phyloP scores from a whole-genome alignment of 1,284 basidiomycete species.

The Hemileia vastatrix region DNA sequence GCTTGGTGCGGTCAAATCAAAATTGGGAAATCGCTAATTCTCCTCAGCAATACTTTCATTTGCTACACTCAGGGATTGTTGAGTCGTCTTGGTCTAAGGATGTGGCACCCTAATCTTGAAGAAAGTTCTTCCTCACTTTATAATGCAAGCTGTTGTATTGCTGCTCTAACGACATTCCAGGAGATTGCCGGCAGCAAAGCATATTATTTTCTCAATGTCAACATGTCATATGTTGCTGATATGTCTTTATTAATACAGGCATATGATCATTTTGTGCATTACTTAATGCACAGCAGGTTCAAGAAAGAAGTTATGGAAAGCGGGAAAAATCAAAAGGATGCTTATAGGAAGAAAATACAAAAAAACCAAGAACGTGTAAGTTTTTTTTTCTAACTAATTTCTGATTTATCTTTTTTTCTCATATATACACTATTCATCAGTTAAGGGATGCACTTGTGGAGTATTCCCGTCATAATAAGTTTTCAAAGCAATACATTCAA shows the following conservation, averaged over 20 bases:
- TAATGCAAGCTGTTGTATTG: neutral
- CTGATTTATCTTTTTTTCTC: neutral
- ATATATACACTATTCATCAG: neutral
- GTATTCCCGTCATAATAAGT: slow-evolving; percentile 6
- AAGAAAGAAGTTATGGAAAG: neutral
- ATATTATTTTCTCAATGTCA: neutral
- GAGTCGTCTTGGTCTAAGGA: neutral
- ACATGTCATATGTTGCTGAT: neutral
- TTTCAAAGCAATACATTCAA: neutral
- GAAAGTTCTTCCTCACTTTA: neutral
- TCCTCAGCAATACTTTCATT: neutral
- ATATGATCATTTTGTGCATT: slow-evolving; percentile 17
- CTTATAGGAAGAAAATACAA: neutral
- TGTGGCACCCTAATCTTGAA: neutral
- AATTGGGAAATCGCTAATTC: neutral
- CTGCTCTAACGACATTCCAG: neutral
- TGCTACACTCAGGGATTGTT: neutral
- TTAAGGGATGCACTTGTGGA: neutral
- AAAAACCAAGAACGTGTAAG: slow-evolving; percentile 7
- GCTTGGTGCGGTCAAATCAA: neutral
- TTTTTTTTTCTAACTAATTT: neutral
- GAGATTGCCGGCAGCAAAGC: neutral
- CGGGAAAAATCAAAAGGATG: neutral
- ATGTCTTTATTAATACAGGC: neutral
- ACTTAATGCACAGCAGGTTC: neutral